Evolutionary conservation across 176 grass and related monocot genomes (phyloP), one percentile per base, ranked within the genome.

Genomic region (Triticum timopheevii): DNA sequence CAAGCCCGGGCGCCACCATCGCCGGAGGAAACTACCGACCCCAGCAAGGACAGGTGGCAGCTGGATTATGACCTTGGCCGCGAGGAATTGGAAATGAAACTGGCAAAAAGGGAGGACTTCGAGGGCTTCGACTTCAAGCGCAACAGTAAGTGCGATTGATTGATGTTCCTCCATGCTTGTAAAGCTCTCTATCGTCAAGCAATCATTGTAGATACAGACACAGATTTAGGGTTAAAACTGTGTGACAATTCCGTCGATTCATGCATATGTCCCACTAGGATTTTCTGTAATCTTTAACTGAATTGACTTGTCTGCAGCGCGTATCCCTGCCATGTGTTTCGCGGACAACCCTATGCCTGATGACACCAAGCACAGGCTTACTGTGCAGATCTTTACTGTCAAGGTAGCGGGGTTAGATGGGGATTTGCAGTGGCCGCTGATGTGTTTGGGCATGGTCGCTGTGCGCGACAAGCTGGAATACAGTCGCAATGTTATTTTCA

Each of bases 391-490:
- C 67, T 70, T 70, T 35, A 39, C 68, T 8, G 17, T 70, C 68
- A 70, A 70, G 68, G 68, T 39, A 39, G 68, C 34, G 5, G 68
- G 16, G n/a, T 70, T 16, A 39, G 34, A 70, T 9, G 47, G 47
- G 0, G 28, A 3, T 4, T 39, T 70, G 36, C 6, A 39, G 6
- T 70, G 35, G 33, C 68, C 34, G 9, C 34, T 70, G 68, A 70
- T n/a, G 68, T 70, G 35, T 70, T 11, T 38, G 27, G 34, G 34
- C 39, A 70, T 70, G 34, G 68, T 22, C 3, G 34, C 68, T 4
- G 68, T 70, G 68, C 34, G 68, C 19, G 68, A 70, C 68, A 70
- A 39, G 38, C 34, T 71, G 68, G 68, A 71, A n/a, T 71, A 39
- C 34, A 5, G 68, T n/a, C 68, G 35, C 34, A 71, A 71, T 9